Percentiles rank a stretch among this genome's conserved stretches.
Evolutionary conservation across 306 rosid genomes (phyloP).

Genomic region (Lithocarpus polystachyus): DNA sequence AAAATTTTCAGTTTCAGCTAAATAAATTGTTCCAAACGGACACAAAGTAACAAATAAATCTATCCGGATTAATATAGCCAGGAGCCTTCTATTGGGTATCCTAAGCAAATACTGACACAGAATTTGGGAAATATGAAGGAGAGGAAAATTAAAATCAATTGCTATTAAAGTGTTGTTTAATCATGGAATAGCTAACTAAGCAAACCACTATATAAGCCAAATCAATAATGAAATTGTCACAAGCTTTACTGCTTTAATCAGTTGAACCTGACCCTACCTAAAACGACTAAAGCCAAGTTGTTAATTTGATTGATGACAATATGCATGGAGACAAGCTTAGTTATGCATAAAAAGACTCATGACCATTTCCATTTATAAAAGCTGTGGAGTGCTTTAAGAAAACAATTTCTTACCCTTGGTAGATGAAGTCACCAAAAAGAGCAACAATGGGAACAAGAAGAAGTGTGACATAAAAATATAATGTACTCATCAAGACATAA

Average conservation of each 20-base stretch:
- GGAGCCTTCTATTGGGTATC: not conserved
- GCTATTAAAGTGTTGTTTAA: no score
- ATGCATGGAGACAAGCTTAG: slow-evolving; percentile 1
- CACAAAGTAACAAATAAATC: not conserved
- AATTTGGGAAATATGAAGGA: not conserved
- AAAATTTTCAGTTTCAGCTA: no score
- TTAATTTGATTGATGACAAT: not conserved
- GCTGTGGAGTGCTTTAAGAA: not conserved
- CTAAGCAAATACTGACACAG: not conserved
- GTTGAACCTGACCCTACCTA: not conserved
- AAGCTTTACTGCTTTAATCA: not conserved
- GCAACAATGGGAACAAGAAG: slow-evolving; percentile 84
- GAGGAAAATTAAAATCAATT: not conserved
- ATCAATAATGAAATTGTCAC: not conserved
- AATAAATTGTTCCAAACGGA: no score
- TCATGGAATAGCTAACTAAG: not conserved
- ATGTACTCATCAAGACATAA: slow-evolving; percentile 83
- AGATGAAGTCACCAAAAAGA: slow-evolving; percentile 79
- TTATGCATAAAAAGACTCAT: not conserved
- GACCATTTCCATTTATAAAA: not conserved
- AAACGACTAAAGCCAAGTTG: not conserved
- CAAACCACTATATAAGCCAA: not conserved
- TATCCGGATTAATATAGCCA: not conserved
- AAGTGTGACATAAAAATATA: slow-evolving; percentile 71
- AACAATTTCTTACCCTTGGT: slow-evolving; percentile 66